phyloP scores from a whole-genome alignment of 1,139 yeast species.

The Saccharomycopsis hybrid region DNA sequence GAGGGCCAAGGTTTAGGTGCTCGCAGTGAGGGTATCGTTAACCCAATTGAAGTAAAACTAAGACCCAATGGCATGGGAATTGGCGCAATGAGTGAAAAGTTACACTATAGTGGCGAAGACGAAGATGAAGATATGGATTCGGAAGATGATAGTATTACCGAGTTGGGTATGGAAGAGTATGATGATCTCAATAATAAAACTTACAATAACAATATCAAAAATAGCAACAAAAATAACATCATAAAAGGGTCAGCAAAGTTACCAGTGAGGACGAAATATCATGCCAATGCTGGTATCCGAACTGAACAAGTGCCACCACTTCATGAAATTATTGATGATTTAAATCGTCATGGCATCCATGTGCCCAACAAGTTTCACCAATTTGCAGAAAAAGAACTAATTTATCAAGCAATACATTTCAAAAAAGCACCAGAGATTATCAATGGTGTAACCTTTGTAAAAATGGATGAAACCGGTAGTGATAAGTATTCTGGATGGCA shows the following conservation, averaged over 20 bases:
- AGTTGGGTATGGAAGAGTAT: not conserved
- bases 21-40: constrained; percentile 61
- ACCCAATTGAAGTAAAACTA: constrained; percentile 66
- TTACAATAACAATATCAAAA: too few species aligned
- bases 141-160: not conserved
- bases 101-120: constrained; percentile 22
- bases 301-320: too few species aligned
- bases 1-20: constrained; percentile 80
- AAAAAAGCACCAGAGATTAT: not conserved
- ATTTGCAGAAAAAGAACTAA: too few species aligned
- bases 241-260: too few species aligned
- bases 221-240: too few species aligned
- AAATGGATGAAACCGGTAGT: not conserved
- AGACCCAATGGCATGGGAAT: constrained; percentile 69
- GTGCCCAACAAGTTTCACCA: too few species aligned
- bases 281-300: too few species aligned
- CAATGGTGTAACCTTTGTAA: constrained; percentile 9
- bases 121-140: constrained; percentile 7
- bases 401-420: not conserved
- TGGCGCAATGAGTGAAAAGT: constrained; percentile 49
- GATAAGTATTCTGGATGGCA: too few species aligned
- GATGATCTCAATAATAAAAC: not conserved
- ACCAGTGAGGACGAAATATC: too few species aligned
- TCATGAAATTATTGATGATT: too few species aligned
- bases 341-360: too few species aligned